These are phyloP conservation scores for Pythium volutum DNA, from an alignment of 352 stramenopile species.

Conservation along the genomic window DNA sequence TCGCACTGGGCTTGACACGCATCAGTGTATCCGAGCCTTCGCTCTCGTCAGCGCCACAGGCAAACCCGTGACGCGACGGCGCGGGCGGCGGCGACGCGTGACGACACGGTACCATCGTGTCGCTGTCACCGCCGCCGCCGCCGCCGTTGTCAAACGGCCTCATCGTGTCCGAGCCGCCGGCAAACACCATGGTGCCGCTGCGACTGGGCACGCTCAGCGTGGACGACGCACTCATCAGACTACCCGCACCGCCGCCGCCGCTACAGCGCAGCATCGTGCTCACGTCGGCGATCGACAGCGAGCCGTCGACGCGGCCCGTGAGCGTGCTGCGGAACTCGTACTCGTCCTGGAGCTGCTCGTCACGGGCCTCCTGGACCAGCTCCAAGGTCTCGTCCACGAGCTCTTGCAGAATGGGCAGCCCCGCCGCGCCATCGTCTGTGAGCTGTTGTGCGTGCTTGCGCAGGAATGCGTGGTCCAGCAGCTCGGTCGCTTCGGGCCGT, in stretches of 20 bases:
- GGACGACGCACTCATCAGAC: constrained; percentile 3
- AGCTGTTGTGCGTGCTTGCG: constrained; percentile 53
- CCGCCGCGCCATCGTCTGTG: constrained; percentile 3
- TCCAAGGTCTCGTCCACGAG: constrained; percentile 73
- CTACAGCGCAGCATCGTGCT: constrained; percentile 53
- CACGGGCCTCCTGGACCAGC: constrained; percentile 50
- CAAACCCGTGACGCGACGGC: neutral
- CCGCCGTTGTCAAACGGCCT: neutral
- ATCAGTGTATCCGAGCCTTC: constrained; percentile 22
- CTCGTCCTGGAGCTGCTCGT: constrained; percentile 49
- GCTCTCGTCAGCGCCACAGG: neutral
- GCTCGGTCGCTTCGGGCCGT: constrained; percentile 77
- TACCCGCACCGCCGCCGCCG: neutral
- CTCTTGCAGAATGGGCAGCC: constrained; percentile 52
- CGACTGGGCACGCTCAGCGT: neutral
- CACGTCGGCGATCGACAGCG: constrained; percentile 56
- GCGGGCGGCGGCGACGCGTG: constrained; percentile 8
- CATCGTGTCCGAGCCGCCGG: neutral
- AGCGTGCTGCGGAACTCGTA: constrained; percentile 45
- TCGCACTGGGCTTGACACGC: neutral
- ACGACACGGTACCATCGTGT: constrained; percentile 38
- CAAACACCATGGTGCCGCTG: constrained; percentile 30
- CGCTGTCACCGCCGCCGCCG: neutral
- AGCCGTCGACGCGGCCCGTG: constrained; percentile 55
- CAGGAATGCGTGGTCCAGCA: constrained; percentile 87